Conservation (phyloP, 129 eudicot genomes). For the Lonicera japonica region DNA sequence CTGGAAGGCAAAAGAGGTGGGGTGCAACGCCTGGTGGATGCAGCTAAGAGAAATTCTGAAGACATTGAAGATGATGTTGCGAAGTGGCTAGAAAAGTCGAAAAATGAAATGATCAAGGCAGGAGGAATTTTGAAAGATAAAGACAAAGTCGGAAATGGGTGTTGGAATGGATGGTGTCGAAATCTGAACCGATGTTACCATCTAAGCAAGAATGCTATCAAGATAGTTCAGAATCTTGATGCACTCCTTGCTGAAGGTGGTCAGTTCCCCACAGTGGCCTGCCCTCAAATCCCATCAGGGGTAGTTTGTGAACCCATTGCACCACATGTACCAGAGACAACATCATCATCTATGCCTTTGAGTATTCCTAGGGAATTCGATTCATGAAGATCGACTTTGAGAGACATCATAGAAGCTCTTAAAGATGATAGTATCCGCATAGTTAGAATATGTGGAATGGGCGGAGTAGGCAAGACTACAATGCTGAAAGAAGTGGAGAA, state of each 20-base stretch:
- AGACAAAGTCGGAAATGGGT: conserved; percentile 3
- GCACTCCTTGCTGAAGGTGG: background rate
- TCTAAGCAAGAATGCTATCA: conserved; percentile 21
- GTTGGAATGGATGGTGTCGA: background rate
- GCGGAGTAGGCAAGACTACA: conserved; percentile 54
- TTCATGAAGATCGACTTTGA: conserved; percentile 19
- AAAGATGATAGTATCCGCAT: conserved; percentile 15
- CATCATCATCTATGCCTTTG: too few species aligned
- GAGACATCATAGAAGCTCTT: conserved; percentile 19
- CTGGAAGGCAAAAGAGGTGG: conserved; percentile 17
- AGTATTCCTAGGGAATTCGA: conserved; percentile 21
- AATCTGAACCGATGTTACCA: conserved; percentile 11
- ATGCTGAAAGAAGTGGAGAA: conserved; percentile 30
- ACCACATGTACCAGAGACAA: too few species aligned
- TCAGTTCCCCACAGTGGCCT: background rate
- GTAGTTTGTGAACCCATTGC: background rate
- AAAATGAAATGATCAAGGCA: conserved; percentile 7
- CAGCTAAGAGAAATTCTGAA: conserved; percentile 16
- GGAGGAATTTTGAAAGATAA: conserved; percentile 2
- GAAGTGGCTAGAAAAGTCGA: conserved; percentile 20
- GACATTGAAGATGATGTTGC: conserved; percentile 13
- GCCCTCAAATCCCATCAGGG: background rate
- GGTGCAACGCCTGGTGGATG: conserved; percentile 15
- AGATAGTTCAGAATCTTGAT: background rate
- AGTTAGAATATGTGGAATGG: conserved; percentile 49